Base-by-base conservation (phyloP, 2,329 filamentous ascomycete species). In the Arachnopeziza araneosa region DNA sequence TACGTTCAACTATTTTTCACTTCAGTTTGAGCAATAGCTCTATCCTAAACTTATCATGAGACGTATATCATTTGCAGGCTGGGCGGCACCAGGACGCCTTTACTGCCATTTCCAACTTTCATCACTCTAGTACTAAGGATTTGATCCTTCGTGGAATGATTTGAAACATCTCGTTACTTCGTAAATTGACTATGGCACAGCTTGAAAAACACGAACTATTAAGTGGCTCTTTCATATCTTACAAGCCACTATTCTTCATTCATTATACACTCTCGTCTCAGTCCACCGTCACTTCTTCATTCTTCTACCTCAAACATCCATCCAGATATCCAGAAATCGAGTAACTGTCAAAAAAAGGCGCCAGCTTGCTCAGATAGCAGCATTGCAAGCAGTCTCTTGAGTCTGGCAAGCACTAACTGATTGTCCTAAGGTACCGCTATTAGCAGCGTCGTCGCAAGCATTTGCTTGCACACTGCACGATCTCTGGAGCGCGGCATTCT, bases 401-500 rank as follows among this genome's bases (percentile, higher is more conserved):
- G 55, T 57, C 21, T 60, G 57, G 50, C 68, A 71, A 50, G 68
- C 66, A 1, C 52, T n/a, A 5, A 69, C 23, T 9, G 53, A 60
- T n/a, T 66, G 63, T 0, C 67, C 68, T 2, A 64, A 62, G 1
- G 36, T 64, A 17, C 82, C 81, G 5, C 73, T 67, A 68, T 86
- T 87, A 56, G 82, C 80, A 30, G 79, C 78, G 67, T 85, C 73
- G 5, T 80, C 77, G 67, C 86, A 89, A 1, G 70, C 73, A 67
- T 87, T 87, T 73, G 84, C 81, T 73, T 88, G 85, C 60, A 86
- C 80, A 67, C 85, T 80, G 68, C 85, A 88, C 52, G 81, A 78
- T 52, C 86, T 77, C 71, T 86, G 79, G 48, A 79, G 72, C 8
- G 86, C 86, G 12, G 79, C 80, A 1, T 71, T 71, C 66, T 82